Conservation (phyloP, 192 early-diverging fungal genomes). For the Kappamyces sp. region DNA sequence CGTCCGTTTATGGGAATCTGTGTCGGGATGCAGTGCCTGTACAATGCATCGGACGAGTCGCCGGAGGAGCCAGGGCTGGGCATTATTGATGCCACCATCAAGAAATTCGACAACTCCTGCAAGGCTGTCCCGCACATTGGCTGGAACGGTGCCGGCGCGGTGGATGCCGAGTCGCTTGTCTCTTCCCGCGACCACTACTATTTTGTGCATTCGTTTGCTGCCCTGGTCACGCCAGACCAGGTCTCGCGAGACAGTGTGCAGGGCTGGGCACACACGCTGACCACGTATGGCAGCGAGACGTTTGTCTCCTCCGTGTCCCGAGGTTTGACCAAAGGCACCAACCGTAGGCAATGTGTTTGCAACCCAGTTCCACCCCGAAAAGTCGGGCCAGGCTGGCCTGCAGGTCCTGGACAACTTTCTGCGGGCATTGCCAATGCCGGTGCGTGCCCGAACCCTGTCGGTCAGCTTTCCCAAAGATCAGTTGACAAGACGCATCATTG, state of each 20-base stretch:
- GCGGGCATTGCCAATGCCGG: slow-evolving; percentile 18
- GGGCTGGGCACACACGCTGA: slow-evolving; percentile 75
- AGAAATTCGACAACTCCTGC: slow-evolving; percentile 54
- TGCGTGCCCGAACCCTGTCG: background rate
- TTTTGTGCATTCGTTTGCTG: slow-evolving; percentile 97
- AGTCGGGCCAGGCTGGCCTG: slow-evolving; percentile 86
- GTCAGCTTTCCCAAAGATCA: slow-evolving; percentile 34
- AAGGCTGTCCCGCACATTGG: slow-evolving; percentile 99
- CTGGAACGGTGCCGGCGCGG: slow-evolving; percentile 70
- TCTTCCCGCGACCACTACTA: slow-evolving; percentile 70
- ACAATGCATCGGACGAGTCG: slow-evolving; percentile 84
- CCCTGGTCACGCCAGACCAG: slow-evolving; percentile 49
- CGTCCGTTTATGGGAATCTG: slow-evolving; percentile 98
- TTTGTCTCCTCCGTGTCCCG: slow-evolving; percentile 79
- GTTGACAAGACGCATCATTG: slow-evolving; percentile 88
- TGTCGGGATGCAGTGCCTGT: slow-evolving; percentile 95
- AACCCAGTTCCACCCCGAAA: slow-evolving; percentile 99
- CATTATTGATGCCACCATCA: slow-evolving; percentile 67
- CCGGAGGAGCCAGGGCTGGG: slow-evolving; percentile 76
- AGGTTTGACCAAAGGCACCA: slow-evolving; percentile 12
- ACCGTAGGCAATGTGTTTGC: slow-evolving; percentile 76
- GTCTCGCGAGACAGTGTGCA: slow-evolving; percentile 31
- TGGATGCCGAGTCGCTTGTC: slow-evolving; percentile 10
- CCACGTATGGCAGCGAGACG: slow-evolving; percentile 81
- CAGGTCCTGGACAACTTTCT: slow-evolving; percentile 78